Evolutionary conservation across 164 flowering plant genomes (phyloP).

Genomic region (Chimonanthus salicifolius): DNA sequence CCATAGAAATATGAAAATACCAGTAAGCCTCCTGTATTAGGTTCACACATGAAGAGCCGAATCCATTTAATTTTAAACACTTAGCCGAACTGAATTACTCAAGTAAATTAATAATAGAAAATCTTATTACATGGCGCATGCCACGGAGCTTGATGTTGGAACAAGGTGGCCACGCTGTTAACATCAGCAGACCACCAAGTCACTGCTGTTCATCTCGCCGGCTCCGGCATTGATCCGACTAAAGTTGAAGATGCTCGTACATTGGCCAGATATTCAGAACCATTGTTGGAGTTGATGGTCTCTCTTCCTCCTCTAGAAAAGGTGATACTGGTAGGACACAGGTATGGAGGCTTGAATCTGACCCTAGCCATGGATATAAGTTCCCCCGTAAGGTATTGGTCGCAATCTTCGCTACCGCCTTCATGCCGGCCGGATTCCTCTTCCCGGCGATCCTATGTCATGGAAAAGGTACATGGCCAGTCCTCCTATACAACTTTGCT

Average conservation of each 20-base stretch:
- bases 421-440: conserved; percentile 35
- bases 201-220: conserved; percentile 35
- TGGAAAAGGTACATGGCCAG: conserved; percentile 21
- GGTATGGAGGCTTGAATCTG: conserved; percentile 28
- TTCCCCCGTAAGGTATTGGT: conserved; percentile 30
- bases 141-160: conserved; percentile 65
- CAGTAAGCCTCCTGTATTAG: no score
- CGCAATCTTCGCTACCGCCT: conserved; percentile 12
- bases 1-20: no score
- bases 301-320: conserved; percentile 23
- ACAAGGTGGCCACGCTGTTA: conserved; percentile 36
- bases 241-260: conserved; percentile 10
- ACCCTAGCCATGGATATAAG: conserved; percentile 35
- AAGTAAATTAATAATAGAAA: no score
- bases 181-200: conserved; percentile 33
- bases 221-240: conserved; percentile 28
- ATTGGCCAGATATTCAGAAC: conserved; percentile 15
- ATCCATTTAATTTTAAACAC: no score
- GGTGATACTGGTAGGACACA: conserved; percentile 45
- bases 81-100: no score
- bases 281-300: no score
- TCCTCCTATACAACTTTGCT: not conserved
- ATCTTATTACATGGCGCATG: conserved; percentile 33
- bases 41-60: no score
- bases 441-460: conserved; percentile 17